Conservation (phyloP, 805 yeast species). For the Pichia rugopelliculosa region DNA sequence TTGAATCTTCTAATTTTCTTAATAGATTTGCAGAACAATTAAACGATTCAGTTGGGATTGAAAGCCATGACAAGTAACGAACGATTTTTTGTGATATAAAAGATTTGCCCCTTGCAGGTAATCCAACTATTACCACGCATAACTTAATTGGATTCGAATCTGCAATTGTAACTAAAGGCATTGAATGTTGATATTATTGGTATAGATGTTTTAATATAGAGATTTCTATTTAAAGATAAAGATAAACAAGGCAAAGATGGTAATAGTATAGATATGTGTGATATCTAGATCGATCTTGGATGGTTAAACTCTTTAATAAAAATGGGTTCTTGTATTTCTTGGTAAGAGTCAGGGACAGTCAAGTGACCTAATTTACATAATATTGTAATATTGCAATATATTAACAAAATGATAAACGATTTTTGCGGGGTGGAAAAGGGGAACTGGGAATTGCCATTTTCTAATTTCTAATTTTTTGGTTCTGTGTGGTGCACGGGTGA, state of each 20-base stretch:
- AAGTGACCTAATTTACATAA: neutral
- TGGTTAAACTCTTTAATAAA: neutral
- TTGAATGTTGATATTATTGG: neutral
- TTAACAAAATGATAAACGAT: neutral
- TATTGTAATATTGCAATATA: no score
- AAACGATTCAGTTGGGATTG: constrained; percentile 78
- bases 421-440: neutral
- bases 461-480: no score
- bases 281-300: neutral
- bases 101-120: constrained; percentile 90
- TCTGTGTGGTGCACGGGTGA: neutral
- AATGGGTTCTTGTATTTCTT: neutral
- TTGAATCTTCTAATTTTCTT: constrained; percentile 43
- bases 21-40: constrained; percentile 86
- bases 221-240: neutral
- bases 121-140: constrained; percentile 84
- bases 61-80: constrained; percentile 86
- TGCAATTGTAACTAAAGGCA: constrained; percentile 53
- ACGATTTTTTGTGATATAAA: constrained; percentile 92
- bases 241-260: neutral
- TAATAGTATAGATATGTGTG: neutral
- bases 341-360: neutral
- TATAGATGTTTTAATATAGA: no score
- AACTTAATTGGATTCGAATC: constrained; percentile 66
- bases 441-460: no score